Conservation (phyloP, 768 basidiomycete species). For the Lentinula edodes region DNA sequence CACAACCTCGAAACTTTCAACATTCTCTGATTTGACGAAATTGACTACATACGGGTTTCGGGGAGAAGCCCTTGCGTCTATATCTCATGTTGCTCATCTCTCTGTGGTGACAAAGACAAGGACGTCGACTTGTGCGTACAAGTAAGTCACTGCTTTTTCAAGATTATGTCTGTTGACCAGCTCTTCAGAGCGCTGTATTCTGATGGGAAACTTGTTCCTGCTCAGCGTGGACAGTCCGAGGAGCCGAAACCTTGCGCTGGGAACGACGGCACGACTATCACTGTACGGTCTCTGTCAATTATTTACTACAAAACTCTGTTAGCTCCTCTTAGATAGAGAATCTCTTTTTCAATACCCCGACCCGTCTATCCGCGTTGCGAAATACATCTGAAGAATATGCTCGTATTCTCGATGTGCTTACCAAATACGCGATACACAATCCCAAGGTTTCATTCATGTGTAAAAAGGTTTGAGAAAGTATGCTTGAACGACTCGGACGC, state of each 20-base stretch:
- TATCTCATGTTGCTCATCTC: constrained; percentile 89
- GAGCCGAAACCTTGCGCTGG: constrained; percentile 91
- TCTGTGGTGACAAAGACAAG: constrained; percentile 89
- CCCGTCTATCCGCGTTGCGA: constrained; percentile 79
- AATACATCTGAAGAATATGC: constrained; percentile 88
- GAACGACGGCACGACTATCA: constrained; percentile 90
- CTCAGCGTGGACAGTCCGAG: constrained; percentile 62
- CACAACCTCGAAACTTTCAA: constrained; percentile 88
- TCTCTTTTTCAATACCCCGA: constrained; percentile 90
- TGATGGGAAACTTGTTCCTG: constrained; percentile 67
- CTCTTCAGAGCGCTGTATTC: constrained; percentile 67
- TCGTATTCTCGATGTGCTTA: constrained; percentile 86
- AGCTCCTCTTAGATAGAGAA: constrained; percentile 71
- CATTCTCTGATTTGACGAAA: constrained; percentile 80
- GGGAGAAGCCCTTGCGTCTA: constrained; percentile 93
- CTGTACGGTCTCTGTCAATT: constrained; percentile 34
- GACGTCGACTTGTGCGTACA: constrained; percentile 82
- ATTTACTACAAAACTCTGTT: background rate
- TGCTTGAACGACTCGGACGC: background rate
- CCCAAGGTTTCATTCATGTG: constrained; percentile 82
- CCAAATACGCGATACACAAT: constrained; percentile 93
- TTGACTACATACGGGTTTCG: constrained; percentile 93
- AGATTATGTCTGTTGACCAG: background rate
- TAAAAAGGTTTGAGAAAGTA: constrained; percentile 62
- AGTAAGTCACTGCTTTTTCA: constrained; percentile 47